Conservation (phyloP, 768 basidiomycete species). For the Serendipita indica region DNA sequence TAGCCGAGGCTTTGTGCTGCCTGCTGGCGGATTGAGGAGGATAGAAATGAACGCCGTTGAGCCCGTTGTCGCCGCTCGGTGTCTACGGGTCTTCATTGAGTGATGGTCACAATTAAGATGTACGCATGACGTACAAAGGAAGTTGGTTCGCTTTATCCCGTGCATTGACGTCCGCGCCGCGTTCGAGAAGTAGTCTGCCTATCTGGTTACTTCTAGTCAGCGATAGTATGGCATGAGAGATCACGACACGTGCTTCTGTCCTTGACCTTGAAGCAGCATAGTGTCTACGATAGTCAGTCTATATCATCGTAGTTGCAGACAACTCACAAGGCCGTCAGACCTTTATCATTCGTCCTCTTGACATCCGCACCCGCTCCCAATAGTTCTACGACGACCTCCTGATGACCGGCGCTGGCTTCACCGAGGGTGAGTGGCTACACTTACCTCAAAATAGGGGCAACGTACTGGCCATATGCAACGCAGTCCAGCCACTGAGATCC, state of each 20-base stretch:
- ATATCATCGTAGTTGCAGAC: slow-evolving; percentile 7
- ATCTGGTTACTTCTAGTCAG: slow-evolving; percentile 37
- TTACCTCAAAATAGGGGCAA: slow-evolving; percentile 2
- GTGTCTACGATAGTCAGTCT: slow-evolving; percentile 37
- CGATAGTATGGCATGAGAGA: not conserved
- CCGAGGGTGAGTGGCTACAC: slow-evolving; percentile 10
- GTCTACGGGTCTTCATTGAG: slow-evolving; percentile 33
- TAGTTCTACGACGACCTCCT: slow-evolving; percentile 58
- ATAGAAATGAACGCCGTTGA: slow-evolving; percentile 78
- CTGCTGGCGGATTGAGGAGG: slow-evolving; percentile 70
- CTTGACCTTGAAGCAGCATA: slow-evolving; percentile 89
- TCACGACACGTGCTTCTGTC: slow-evolving; percentile 42
- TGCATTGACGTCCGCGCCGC: slow-evolving; percentile 91
- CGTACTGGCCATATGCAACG: slow-evolving; percentile 65
- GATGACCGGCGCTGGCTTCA: slow-evolving; percentile 67
- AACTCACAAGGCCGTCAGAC: slow-evolving; percentile 66
- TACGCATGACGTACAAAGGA: slow-evolving; percentile 47
- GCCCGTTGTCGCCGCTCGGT: slow-evolving; percentile 93
- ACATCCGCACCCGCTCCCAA: slow-evolving; percentile 73
- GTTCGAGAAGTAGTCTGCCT: slow-evolving; percentile 66
- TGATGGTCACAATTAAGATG: not conserved
- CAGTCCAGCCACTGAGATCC: slow-evolving; percentile 60
- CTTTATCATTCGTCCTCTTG: slow-evolving; percentile 67
- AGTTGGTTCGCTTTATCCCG: slow-evolving; percentile 87
- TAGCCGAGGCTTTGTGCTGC: slow-evolving; percentile 58